A percentile compares a stretch with the other conserved stretches of the same genome.
Evolutionary conservation across 352 stramenopile genomes (phyloP).

Genomic region (Phytophthora boehmeriae): DNA sequence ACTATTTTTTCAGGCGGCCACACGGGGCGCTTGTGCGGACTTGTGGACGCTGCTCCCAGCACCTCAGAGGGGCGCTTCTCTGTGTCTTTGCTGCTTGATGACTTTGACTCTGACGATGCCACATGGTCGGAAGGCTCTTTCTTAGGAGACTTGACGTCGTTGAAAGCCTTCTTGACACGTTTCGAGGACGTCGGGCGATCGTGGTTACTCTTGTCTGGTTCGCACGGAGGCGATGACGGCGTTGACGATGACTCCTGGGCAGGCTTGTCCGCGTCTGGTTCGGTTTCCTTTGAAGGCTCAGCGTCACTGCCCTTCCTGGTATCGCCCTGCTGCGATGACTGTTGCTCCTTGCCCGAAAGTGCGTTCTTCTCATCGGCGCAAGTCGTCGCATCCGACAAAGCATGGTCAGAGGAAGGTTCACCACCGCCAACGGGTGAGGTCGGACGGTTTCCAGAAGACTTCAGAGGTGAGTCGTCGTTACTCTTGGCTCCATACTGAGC

Average conservation of each 20-base stretch:
- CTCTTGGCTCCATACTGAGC: constrained; percentile 44
- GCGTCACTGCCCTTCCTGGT: constrained; percentile 13
- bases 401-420: constrained; percentile 15
- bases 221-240: constrained; percentile 15
- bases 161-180: constrained; percentile 13
- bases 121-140: constrained; percentile 19
- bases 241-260: neutral
- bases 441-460: constrained; percentile 33
- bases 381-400: constrained; percentile 12
- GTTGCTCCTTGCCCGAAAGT: constrained; percentile 4
- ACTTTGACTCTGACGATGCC: constrained; percentile 31
- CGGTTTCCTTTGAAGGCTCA: constrained; percentile 21
- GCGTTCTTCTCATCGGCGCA: constrained; percentile 27
- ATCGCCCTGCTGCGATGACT: constrained; percentile 19
- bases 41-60: constrained; percentile 28
- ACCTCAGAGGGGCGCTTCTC: constrained; percentile 41
- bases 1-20: constrained; percentile 44
- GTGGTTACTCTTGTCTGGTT: constrained; percentile 21
- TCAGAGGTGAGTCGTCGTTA: constrained; percentile 31
- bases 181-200: constrained; percentile 13
- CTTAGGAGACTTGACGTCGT: constrained; percentile 25
- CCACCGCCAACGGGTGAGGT: constrained; percentile 27
- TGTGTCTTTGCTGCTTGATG: constrained; percentile 19
- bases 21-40: constrained; percentile 52
- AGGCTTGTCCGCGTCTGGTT: constrained; percentile 15